Evolutionary conservation across 192 early-diverging fungal genomes (phyloP).

Genomic region (Coemansia pectinata): DNA sequence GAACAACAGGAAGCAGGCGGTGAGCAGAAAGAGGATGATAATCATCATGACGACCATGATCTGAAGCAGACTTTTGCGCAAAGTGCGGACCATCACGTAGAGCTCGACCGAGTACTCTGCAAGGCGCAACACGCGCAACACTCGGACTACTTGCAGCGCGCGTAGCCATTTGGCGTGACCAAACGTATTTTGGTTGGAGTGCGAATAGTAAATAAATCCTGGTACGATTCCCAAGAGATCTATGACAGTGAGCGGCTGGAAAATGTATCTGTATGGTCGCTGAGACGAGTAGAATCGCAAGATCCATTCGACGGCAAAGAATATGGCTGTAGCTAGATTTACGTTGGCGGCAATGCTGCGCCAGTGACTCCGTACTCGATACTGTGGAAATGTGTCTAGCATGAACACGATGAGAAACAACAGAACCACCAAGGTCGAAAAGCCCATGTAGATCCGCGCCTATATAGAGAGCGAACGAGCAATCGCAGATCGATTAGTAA

Average conservation of each 20-base stretch:
- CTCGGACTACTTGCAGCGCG: conserved; percentile 42
- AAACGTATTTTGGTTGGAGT: conserved; percentile 8
- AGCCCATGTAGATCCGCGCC: conserved; percentile 43
- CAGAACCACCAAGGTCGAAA: conserved; percentile 43
- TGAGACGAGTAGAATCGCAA: conserved; percentile 42
- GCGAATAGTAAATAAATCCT: conserved; percentile 24
- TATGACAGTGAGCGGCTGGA: conserved; percentile 40
- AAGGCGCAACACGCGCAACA: conserved; percentile 43
- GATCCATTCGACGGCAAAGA: conserved; percentile 46
- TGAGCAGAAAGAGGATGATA: conserved; percentile 35
- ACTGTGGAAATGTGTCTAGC: conserved; percentile 52
- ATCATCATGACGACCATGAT: conserved; percentile 47
- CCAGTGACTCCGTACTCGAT: conserved; percentile 37
- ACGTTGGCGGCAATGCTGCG: conserved; percentile 28
- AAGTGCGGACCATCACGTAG: conserved; percentile 47
- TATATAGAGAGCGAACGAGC: neutral
- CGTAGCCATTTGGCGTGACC: conserved; percentile 47
- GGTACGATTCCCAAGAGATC: conserved; percentile 45
- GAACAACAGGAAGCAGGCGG: conserved; percentile 42
- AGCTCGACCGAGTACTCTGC: conserved; percentile 49
- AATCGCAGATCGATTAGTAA: neutral
- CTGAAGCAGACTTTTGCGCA: conserved; percentile 41
- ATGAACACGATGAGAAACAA: conserved; percentile 55
- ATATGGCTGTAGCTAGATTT: conserved; percentile 37
- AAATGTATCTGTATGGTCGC: conserved; percentile 16